Conservation (phyloP, 345 rosid species). For the Pugionium cornutum region DNA sequence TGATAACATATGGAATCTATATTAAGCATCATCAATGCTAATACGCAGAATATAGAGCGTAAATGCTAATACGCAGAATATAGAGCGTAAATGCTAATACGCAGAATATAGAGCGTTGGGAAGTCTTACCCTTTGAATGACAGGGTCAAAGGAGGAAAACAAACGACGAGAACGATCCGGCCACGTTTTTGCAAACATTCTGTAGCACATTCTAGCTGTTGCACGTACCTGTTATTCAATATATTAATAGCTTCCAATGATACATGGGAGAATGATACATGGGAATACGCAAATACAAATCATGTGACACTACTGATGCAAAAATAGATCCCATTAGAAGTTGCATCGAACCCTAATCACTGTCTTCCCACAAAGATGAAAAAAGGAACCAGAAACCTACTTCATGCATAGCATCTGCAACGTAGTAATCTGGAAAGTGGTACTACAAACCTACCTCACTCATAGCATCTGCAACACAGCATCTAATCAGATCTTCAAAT, state of each 20-base stretch:
- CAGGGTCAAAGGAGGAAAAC: conserved; percentile 92
- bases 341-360: conserved; percentile 20
- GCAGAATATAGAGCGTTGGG: conserved; percentile 25
- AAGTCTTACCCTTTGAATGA: conserved; percentile 83
- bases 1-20: conserved; percentile 38
- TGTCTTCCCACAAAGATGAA: conserved; percentile 24
- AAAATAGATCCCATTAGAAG: conserved; percentile 17
- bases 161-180: conserved; percentile 97
- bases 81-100: conserved; percentile 8
- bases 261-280: conserved; percentile 17
- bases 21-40: conserved; percentile 12
- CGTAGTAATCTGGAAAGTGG: conserved; percentile 43
- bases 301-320: conserved; percentile 25
- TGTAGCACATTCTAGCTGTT: conserved; percentile 96
- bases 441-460: conserved; percentile 71
- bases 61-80: conserved; percentile 15
- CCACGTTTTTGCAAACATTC: conserved; percentile 98
- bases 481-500: conserved; percentile 83
- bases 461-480: conserved; percentile 98
- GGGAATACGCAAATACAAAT: conserved; percentile 11
- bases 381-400: conserved; percentile 40
- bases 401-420: conserved; percentile 89
- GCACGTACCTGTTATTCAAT: conserved; percentile 74
- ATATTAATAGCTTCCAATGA: conserved; percentile 20
- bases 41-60: too few relatives aligned